phyloP scores from a whole-genome alignment of 1,139 yeast genomes.

The Yamadazyma triangularis region DNA sequence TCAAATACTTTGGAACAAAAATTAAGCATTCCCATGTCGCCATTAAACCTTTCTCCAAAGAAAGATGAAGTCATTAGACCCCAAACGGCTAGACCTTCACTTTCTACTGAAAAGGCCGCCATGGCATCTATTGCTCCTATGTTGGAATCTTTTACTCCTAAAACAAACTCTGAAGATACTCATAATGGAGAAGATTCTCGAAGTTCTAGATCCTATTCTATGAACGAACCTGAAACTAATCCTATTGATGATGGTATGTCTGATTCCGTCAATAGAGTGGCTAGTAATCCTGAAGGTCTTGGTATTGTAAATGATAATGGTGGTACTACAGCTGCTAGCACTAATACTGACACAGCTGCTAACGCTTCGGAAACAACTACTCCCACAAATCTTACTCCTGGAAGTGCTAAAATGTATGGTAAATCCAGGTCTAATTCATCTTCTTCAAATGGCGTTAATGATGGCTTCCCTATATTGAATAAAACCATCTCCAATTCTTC shows the following conservation, averaged over 20 bases:
- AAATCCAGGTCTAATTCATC: constrained; percentile 21
- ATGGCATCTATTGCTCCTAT: constrained; percentile 79
- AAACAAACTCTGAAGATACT: constrained; percentile 54
- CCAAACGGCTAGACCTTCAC: constrained; percentile 12
- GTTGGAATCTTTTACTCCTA: constrained; percentile 66
- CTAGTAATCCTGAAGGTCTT: too few relatives aligned
- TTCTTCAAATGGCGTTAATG: constrained; percentile 16
- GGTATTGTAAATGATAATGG: too few relatives aligned
- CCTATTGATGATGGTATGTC: too few relatives aligned
- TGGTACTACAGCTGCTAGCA: too few relatives aligned
- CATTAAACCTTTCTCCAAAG: constrained; percentile 17
- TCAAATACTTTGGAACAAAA: constrained; percentile 9
- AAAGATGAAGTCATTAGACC: constrained; percentile 5
- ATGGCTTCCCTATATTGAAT: constrained; percentile 18
- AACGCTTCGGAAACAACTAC: not conserved
- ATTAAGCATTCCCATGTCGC: constrained; percentile 29
- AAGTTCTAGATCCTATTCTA: too few relatives aligned
- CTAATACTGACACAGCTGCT: not conserved
- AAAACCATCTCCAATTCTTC: constrained; percentile 38
- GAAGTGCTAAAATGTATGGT: constrained; percentile 4
- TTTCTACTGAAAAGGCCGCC: constrained; percentile 46
- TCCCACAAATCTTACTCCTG: constrained; percentile 2
- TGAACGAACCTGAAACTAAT: too few relatives aligned
- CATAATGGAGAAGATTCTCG: not conserved
- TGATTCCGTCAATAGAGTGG: too few relatives aligned